Evolutionary conservation across 2,329 filamentous ascomycete genomes (phyloP).

Genomic region (Fusarium tuaranense): DNA sequence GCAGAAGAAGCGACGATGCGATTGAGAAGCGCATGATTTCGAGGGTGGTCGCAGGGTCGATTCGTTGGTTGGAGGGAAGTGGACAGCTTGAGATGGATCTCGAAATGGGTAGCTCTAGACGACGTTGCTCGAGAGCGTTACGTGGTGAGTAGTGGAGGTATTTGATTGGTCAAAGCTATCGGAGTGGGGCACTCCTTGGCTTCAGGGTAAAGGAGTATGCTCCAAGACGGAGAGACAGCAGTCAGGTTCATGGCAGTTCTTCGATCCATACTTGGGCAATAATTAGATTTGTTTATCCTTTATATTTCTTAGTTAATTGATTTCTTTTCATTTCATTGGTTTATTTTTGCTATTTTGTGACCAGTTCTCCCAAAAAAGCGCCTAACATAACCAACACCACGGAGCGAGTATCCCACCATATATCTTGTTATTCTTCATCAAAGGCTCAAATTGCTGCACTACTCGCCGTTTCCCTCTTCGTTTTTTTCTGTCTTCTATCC

Average conservation of each 20-base stretch:
- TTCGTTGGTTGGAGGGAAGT: slow-evolving; percentile 42
- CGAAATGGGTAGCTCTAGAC: slow-evolving; percentile 27
- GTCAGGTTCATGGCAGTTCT: not conserved
- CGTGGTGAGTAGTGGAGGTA: slow-evolving; percentile 43
- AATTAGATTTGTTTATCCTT: not conserved
- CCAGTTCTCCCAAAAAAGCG: not conserved
- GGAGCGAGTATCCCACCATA: not conserved
- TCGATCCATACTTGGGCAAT: not conserved
- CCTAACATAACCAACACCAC: not conserved
- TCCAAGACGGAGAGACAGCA: not conserved
- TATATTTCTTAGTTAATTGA: not conserved
- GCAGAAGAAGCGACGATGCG: slow-evolving; percentile 57
- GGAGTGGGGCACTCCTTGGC: slow-evolving; percentile 18
- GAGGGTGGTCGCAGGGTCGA: slow-evolving; percentile 31
- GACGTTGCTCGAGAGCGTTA: slow-evolving; percentile 35
- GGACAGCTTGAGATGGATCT: slow-evolving; percentile 48
- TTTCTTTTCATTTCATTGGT: not conserved
- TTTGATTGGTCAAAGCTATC: slow-evolving; percentile 43
- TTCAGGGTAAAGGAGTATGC: slow-evolving; percentile 24
- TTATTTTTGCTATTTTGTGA: not conserved
- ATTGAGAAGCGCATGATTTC: slow-evolving; percentile 54
- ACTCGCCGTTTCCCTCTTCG: no score
- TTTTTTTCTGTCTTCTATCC: not conserved
- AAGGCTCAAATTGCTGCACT: not conserved
- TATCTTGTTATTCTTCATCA: not conserved